Evolutionary conservation across 768 basidiomycete genomes (phyloP).

Genomic region (Pulveroboletus sp.): DNA sequence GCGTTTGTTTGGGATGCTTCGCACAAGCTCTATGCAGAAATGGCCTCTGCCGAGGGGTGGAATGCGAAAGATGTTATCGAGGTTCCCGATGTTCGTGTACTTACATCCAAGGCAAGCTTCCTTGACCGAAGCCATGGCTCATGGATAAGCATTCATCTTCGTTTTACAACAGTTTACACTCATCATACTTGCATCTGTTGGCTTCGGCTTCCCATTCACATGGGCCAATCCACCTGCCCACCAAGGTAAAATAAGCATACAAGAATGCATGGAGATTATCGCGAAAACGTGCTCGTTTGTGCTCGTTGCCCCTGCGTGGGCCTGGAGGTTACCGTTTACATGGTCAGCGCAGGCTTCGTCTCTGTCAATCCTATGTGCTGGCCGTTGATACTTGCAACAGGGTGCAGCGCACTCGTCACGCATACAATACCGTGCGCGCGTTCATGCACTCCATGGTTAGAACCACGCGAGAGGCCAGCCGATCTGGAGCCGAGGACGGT

Average conservation of each 20-base stretch:
- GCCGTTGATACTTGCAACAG: neutral
- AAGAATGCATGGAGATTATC: constrained; percentile 19
- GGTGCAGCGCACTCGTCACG: constrained; percentile 17
- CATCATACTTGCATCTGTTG: constrained; percentile 20
- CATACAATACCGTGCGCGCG: constrained; percentile 19
- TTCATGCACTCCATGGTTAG: constrained; percentile 18
- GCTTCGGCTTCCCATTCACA: constrained; percentile 22
- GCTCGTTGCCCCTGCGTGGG: constrained; percentile 16
- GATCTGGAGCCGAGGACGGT: constrained; percentile 1
- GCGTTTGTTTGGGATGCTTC: constrained; percentile 19
- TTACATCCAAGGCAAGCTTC: constrained; percentile 18
- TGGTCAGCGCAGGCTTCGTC: constrained; percentile 3
- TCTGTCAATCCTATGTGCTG: neutral
- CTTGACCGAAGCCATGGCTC: neutral
- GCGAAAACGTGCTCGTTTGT: constrained; percentile 12
- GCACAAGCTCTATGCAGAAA: constrained; percentile 17
- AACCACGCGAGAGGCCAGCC: constrained; percentile 7
- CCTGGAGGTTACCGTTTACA: constrained; percentile 21
- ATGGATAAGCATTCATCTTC: neutral
- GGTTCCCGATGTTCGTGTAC: constrained; percentile 6
- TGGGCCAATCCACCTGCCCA: constrained; percentile 15
- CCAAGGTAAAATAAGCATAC: constrained; percentile 16
- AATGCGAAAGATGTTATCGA: constrained; percentile 14
- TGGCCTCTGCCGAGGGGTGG: constrained; percentile 17
- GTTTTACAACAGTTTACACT: constrained; percentile 14